These are phyloP conservation scores for Lomentospora prolificans DNA, from an alignment of 2,329 filamentous ascomycete species.

Conservation along the genomic window DNA sequence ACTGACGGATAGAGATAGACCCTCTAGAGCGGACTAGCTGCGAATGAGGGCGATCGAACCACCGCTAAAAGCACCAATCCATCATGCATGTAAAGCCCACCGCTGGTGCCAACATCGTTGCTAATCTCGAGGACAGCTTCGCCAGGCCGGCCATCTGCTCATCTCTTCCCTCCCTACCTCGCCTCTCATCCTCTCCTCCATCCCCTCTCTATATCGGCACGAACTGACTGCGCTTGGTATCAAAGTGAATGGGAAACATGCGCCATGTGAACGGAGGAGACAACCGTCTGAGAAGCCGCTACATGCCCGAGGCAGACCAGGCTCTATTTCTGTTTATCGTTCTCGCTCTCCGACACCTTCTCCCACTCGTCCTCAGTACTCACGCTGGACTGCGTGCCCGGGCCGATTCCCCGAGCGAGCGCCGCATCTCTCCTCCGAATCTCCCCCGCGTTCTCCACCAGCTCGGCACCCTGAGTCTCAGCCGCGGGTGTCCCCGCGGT, in stretches of 20 bases:
- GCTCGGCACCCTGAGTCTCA: slow-evolving; percentile 11
- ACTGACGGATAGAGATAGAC: no score
- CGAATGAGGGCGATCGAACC: no score
- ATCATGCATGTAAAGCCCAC: neutral
- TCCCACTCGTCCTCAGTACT: slow-evolving; percentile 98
- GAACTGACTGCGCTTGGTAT: neutral
- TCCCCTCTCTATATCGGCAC: neutral
- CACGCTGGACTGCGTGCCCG: slow-evolving; percentile 42
- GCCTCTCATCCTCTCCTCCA: no score
- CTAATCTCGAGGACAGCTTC: no score
- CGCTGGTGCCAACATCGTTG: neutral
- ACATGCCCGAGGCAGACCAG: no score
- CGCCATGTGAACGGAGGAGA: neutral
- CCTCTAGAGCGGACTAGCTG: no score
- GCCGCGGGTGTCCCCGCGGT: slow-evolving; percentile 16
- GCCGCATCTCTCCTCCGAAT: slow-evolving; percentile 35
- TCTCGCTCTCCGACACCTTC: slow-evolving; percentile 71
- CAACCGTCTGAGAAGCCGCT: neutral
- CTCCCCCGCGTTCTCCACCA: slow-evolving; percentile 19
- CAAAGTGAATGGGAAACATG: neutral
- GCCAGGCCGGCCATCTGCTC: no score
- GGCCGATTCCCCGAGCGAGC: slow-evolving; percentile 9
- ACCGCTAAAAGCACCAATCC: neutral
- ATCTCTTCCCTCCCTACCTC: neutral
- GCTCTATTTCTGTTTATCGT: slow-evolving; percentile 38